Evolutionary conservation across 345 rosid genomes (phyloP).

Genomic region (Psidium friedrichsthalianum): DNA sequence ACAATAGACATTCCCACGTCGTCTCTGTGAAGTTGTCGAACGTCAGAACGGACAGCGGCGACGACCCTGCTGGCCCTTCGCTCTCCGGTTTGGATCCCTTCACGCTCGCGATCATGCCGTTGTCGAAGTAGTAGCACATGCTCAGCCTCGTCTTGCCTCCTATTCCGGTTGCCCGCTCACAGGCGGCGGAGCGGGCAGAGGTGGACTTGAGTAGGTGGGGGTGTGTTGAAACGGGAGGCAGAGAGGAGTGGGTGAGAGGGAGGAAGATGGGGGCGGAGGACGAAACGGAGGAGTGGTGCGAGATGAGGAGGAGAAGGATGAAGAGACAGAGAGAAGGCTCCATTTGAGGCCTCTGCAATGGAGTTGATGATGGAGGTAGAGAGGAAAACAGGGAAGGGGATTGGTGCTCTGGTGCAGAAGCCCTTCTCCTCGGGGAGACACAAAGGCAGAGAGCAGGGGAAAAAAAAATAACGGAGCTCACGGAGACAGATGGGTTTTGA

Average conservation of each 20-base stretch:
- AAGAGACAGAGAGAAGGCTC: slow-evolving; percentile 12
- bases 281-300: slow-evolving; percentile 3
- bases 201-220: slow-evolving; percentile 70
- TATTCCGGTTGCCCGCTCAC: too few species aligned
- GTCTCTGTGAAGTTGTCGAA: slow-evolving; percentile 1
- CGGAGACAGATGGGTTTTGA: too few species aligned
- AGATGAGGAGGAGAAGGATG: slow-evolving; percentile 16
- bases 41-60: slow-evolving; percentile 10
- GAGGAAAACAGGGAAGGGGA: background rate
- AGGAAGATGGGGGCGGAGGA: slow-evolving; percentile 26
- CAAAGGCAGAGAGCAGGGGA: too few species aligned
- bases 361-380: background rate
- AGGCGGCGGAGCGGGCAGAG: slow-evolving; percentile 62
- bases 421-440: too few species aligned
- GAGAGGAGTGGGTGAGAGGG: slow-evolving; percentile 67
- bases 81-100: background rate
- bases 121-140: slow-evolving; percentile 56
- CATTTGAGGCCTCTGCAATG: slow-evolving; percentile 11
- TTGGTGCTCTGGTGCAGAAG: too few species aligned
- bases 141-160: slow-evolving; percentile 25
- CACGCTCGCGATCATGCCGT: slow-evolving; percentile 14
- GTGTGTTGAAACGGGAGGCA: slow-evolving; percentile 36
- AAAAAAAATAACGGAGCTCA: too few species aligned
- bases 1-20: slow-evolving; percentile 1
- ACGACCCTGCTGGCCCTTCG: slow-evolving; percentile 2